phyloP scores from a whole-genome alignment of 371 early-diverging fungal genomes.

The Rhizomucor pusillus region DNA sequence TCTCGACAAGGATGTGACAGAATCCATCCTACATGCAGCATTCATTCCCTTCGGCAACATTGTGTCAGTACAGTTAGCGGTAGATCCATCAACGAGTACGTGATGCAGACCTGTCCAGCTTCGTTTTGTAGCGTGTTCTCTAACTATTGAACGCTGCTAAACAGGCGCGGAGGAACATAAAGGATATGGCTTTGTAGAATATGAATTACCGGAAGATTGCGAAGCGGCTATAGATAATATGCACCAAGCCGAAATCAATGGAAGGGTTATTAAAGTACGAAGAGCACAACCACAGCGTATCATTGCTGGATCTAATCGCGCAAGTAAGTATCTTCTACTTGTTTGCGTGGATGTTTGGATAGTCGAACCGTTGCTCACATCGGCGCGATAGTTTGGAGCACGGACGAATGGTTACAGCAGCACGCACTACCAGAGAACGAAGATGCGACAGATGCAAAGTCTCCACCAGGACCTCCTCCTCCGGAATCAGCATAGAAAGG shows the following conservation, averaged over 20 bases:
- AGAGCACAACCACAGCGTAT: constrained; percentile 73
- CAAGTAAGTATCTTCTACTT: constrained; percentile 39
- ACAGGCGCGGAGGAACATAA: constrained; percentile 64
- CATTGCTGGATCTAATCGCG: constrained; percentile 57
- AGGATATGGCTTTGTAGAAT: constrained; percentile 96
- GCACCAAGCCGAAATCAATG: constrained; percentile 86
- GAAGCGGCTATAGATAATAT: constrained; percentile 92
- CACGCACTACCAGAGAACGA: constrained; percentile 44
- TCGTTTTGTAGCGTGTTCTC: too few relatives aligned
- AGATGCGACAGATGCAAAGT: constrained; percentile 9
- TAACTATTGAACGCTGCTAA: not conserved
- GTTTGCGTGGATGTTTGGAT: not conserved
- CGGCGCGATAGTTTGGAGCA: constrained; percentile 62
- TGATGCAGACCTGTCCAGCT: constrained; percentile 1
- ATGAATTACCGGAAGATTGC: constrained; percentile 83
- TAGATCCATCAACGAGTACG: constrained; percentile 72
- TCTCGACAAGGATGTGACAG: constrained; percentile 78
- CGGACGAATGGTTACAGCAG: constrained; percentile 71
- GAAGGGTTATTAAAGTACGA: constrained; percentile 86
- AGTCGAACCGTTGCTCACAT: not conserved
- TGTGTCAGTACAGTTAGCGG: constrained; percentile 81
- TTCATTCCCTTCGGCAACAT: constrained; percentile 98
- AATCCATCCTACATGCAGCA: constrained; percentile 78
- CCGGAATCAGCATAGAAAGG: constrained; percentile 6
- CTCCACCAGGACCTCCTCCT: constrained; percentile 11